Percentiles rank a stretch among this genome's conserved stretches.
Conservation (phyloP, 352 stramenopile genomes). For the Globisporangium recalcitrans region DNA sequence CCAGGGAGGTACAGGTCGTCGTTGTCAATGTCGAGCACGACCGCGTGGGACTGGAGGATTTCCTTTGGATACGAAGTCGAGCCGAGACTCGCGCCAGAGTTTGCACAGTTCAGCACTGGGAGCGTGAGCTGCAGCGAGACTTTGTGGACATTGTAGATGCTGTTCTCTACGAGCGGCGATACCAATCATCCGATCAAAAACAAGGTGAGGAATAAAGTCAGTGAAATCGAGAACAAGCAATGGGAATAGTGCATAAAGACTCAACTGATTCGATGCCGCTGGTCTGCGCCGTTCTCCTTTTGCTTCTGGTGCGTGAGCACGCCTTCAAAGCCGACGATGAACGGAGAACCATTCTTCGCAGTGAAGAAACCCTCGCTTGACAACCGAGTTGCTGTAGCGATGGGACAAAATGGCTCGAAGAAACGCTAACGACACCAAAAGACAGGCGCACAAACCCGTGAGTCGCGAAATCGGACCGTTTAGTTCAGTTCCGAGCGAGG, state of each 20-base stretch:
- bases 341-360: slow-evolving; percentile 22
- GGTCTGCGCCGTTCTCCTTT: slow-evolving; percentile 35
- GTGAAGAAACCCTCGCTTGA: slow-evolving; percentile 32
- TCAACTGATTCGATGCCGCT: slow-evolving; percentile 57
- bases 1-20: slow-evolving; percentile 68
- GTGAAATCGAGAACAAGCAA: neutral
- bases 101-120: slow-evolving; percentile 6
- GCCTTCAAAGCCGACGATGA: slow-evolving; percentile 54
- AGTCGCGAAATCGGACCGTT: neutral
- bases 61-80: slow-evolving; percentile 30
- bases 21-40: slow-evolving; percentile 63
- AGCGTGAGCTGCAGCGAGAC: slow-evolving; percentile 36
- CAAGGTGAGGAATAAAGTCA: neutral
- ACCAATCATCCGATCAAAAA: neutral
- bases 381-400: slow-evolving; percentile 29
- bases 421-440: slow-evolving; percentile 28
- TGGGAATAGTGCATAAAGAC: too few species aligned
- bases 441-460: neutral
- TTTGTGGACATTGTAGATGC: slow-evolving; percentile 63
- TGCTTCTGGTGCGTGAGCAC: slow-evolving; percentile 39
- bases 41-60: slow-evolving; percentile 39
- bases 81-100: neutral
- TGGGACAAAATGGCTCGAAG: slow-evolving; percentile 50
- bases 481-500: neutral
- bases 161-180: slow-evolving; percentile 36